Percentiles rank a stretch among this genome's conserved stretches.
Conservation (phyloP, 192 early-diverging fungal species). For the Coemansia sp. region DNA sequence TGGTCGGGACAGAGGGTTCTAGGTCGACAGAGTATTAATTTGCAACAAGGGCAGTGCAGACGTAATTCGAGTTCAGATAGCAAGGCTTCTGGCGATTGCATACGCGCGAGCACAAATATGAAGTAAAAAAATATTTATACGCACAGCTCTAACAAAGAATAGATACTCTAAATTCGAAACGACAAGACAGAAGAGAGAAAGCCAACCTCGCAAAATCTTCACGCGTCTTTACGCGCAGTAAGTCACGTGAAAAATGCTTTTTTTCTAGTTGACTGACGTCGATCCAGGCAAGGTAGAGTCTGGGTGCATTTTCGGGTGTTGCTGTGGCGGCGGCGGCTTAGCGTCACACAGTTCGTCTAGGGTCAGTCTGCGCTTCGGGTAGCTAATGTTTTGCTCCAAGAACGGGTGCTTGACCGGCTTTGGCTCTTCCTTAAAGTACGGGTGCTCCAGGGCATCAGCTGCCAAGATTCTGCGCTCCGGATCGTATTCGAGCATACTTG, state of each 20-base stretch:
- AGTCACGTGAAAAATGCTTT: slow-evolving; percentile 3
- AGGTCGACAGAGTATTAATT: slow-evolving; percentile 7
- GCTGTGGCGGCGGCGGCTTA: slow-evolving; percentile 20
- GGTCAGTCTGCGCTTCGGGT: slow-evolving; percentile 54
- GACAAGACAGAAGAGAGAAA: background rate
- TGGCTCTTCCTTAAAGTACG: slow-evolving; percentile 79
- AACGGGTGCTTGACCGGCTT: slow-evolving; percentile 50
- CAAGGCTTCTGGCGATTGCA: slow-evolving; percentile 8
- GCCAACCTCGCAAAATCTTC: background rate
- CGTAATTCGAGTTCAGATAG: slow-evolving; percentile 12
- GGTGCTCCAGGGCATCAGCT: slow-evolving; percentile 76
- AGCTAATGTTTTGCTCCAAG: slow-evolving; percentile 52
- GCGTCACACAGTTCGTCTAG: slow-evolving; percentile 55
- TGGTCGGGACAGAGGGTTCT: slow-evolving; percentile 4
- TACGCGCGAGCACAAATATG: background rate
- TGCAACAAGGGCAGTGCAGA: slow-evolving; percentile 15
- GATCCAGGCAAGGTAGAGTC: slow-evolving; percentile 26
- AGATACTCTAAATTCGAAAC: background rate
- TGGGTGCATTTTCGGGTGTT: slow-evolving; percentile 20
- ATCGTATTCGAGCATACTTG: slow-evolving; percentile 79
- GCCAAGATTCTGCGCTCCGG: slow-evolving; percentile 79
- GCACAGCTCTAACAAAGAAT: background rate
- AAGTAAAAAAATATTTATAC: background rate
- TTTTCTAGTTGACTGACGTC: background rate
- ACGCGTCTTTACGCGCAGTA: slow-evolving; percentile 1